Conservation (phyloP, 2,329 filamentous ascomycete genomes). For the Hymenoscyphus albidus region DNA sequence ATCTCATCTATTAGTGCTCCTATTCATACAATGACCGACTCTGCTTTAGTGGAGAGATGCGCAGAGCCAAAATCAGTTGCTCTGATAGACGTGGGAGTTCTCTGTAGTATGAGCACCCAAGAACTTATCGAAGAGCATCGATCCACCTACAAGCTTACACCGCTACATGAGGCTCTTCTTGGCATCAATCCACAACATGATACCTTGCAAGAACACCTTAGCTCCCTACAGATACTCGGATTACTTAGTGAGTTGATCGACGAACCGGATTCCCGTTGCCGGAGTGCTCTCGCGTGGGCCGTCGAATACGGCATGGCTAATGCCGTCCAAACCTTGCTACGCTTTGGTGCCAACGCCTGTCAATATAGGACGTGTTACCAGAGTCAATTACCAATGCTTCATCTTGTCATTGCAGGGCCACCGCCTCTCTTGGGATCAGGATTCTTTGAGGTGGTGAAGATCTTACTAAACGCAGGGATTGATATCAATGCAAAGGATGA, state of each 20-base stretch:
- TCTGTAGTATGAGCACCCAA: background rate
- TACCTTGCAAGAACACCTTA: background rate
- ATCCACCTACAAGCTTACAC: background rate
- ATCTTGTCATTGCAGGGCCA: slow-evolving; percentile 2
- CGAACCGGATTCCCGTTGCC: background rate
- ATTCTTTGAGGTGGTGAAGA: slow-evolving; percentile 3
- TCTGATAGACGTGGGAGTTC: background rate
- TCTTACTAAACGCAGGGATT: slow-evolving; percentile 1
- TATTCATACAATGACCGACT: background rate
- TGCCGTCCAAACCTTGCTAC: background rate
- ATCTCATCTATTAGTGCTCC: background rate
- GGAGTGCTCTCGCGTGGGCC: slow-evolving; percentile 1
- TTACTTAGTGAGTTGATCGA: background rate
- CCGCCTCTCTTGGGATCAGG: background rate
- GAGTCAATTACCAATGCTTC: background rate
- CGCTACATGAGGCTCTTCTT: background rate
- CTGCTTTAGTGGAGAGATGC: background rate
- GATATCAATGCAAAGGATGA: slow-evolving; percentile 4
- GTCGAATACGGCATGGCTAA: slow-evolving; percentile 4
- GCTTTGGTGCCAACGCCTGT: background rate
- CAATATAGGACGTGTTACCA: background rate
- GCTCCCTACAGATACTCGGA: background rate
- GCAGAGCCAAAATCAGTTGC: background rate
- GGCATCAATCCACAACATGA: background rate
- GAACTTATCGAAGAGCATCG: background rate